Base-by-base conservation (phyloP, 305 asterid species). In the Solanum hybrid region DNA sequence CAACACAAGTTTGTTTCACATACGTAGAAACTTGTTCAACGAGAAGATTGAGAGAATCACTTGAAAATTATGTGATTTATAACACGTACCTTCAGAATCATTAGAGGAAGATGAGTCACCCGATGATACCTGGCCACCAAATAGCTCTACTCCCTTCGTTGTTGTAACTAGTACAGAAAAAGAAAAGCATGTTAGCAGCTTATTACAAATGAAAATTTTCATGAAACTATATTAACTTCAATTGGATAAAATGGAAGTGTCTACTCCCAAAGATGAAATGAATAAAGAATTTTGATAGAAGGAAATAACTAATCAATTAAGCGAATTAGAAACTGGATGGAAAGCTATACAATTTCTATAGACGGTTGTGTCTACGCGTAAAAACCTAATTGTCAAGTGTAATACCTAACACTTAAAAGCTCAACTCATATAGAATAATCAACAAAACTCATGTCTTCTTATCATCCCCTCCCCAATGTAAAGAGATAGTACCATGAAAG, bases 51-150 rank as follows among this genome's bases (percentile, higher is more conserved):
- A 78, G 29, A 78, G 38, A 78, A 1, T 24, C 60, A 35, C 51
- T 35, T 2, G 84, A 35, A 29, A 35, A 78, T 78, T 78, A 35
- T 35, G 45, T 78, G 51, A 78, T 35, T 19, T 78, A 78, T 78
- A 27, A 10, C 56, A 78, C 6, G 27, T 92, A 95, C 97, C 97
- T 94, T 92, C 94, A 73, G 91, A 10, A 78, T 2, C 11, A 51
- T 40, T 95, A 75, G 93, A 92, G 82, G 82, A 77, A 77, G 82
- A 77, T 17, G 81, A 76, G 82, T 93, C 96, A 78, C 92, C 95
- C 12, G 97, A 94, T 76, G 92, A 94, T 89, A 95, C 95, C 73
- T 91, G 95, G 89, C 91, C 96, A 86, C 38, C 86, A 29, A 91
- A 60, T 78, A 94, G 90, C 89, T 85, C 14, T 85, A 90, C 88